Evolutionary conservation across 2,329 filamentous ascomycete species (phyloP), one percentile per base, ranked within the genome.

Genomic region (Sclerotinia borealis): DNA sequence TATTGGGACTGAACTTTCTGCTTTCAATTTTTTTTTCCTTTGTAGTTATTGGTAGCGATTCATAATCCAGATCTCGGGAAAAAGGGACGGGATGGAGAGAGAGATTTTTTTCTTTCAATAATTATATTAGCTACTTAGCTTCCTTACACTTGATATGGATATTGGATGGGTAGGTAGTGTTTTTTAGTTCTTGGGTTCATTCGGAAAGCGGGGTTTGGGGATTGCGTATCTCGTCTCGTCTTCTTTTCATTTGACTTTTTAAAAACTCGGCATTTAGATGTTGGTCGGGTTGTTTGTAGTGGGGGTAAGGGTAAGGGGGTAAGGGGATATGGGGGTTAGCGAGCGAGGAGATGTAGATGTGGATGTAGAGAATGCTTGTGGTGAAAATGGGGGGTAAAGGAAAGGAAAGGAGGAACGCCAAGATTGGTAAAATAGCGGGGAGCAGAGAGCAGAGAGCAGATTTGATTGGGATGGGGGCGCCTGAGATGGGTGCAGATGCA

Each of bases 61-160:
- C 51, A 7, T 43, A 29, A 45, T 51, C 45, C n/a, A 22, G 39
- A 31, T 34, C 27, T 34, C 17, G 54, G 39, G 39, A 34, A n/a
- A n/a, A n/a, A n/a, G n/a, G n/a, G 51, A 22, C n/a, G 25, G 52
- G 11, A n/a, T 7, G 37, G 37, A 15, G 37, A 34, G 22, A 22
- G 17, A 15, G 27, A 27, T 50, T 50, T 50, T 27, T 50, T 27
- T 43, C 34, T 52, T 61, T 61, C 45, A 55, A 55, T 61, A 61
- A 54, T 55, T 47, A 61, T 61, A 61, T 61, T 61, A 45, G 59
- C 59, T 55, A 51, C 39, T 45, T 56, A 45, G 39, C 39, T 56
- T 31, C 9, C 27, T 43, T 41, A 31, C n/a, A 43, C 48, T 50
- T 45, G 22, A 27, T 45, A 45, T 56, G 54, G 54, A 61, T 61